These are phyloP conservation scores for Gossypium davidsonii DNA, from an alignment of 441 rosid genomes.

Conservation along the genomic window DNA sequence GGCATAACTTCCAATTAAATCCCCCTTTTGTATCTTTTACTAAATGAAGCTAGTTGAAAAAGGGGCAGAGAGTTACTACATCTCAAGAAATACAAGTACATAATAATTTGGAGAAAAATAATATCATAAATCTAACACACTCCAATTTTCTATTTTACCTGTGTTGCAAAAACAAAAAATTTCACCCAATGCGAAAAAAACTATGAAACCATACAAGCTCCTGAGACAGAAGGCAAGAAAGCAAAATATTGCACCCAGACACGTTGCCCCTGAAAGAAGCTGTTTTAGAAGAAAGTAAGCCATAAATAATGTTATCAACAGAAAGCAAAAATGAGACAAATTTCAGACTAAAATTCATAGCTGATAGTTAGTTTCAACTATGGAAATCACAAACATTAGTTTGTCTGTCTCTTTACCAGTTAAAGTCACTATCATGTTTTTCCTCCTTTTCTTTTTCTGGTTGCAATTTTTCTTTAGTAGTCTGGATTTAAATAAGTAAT, in stretches of 20 bases:
- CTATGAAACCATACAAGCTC: conserved; percentile 52
- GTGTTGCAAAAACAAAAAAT: conserved; percentile 66
- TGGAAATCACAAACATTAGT: neutral
- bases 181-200: conserved; percentile 52
- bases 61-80: neutral
- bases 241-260: conserved; percentile 54
- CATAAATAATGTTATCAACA: neutral
- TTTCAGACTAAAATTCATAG: neutral
- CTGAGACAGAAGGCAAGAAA: conserved; percentile 52
- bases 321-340: neutral
- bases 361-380: neutral
- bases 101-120: neutral
- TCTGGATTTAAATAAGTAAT: neutral
- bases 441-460: neutral
- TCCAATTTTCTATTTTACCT: conserved; percentile 32
- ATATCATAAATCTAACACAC: neutral
- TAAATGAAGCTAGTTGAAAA: neutral
- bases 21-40: neutral
- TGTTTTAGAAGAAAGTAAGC: conserved; percentile 21
- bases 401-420: neutral
- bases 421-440: no score
- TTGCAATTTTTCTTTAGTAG: neutral
- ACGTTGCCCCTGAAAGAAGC: conserved; percentile 57
- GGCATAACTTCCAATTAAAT: neutral
- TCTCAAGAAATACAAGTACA: neutral